A percentile compares a stretch with the other conserved stretches of the same genome.
phyloP scores from a whole-genome alignment of 2,329 filamentous ascomycete species.

The Dothistroma septosporum region DNA sequence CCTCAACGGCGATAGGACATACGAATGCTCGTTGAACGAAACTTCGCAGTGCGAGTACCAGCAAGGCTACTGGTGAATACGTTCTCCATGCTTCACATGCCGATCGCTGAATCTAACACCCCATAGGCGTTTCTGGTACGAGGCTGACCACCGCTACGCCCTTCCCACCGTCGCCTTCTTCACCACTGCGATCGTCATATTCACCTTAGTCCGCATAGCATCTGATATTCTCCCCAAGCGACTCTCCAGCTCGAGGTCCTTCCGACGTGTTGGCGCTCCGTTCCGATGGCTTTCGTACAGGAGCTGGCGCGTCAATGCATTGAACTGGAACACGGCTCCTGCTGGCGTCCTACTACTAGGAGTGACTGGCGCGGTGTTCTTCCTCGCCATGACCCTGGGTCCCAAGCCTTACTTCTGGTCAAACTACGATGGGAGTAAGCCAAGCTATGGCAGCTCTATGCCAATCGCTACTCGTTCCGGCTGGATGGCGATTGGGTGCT shows the following conservation, averaged over 20 bases:
- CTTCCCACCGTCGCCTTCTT: constrained; percentile 53
- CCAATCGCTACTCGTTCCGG: constrained; percentile 52
- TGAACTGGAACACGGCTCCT: constrained; percentile 44
- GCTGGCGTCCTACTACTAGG: constrained; percentile 44
- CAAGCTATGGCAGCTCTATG: constrained; percentile 48
- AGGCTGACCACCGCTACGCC: constrained; percentile 52
- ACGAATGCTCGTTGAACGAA: constrained; percentile 31
- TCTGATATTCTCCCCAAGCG: constrained; percentile 20
- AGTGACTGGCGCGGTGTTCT: constrained; percentile 42
- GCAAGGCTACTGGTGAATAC: constrained; percentile 40
- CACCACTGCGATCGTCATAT: constrained; percentile 46
- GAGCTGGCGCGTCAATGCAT: constrained; percentile 32
- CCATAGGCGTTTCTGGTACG: constrained; percentile 40
- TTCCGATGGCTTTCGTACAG: constrained; percentile 42
- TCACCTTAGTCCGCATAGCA: constrained; percentile 41
- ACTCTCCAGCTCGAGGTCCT: neutral
- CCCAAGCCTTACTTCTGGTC: constrained; percentile 50
- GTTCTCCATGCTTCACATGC: constrained; percentile 24
- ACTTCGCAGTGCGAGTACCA: constrained; percentile 46
- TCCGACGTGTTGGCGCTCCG: constrained; percentile 32
- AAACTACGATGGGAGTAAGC: constrained; percentile 3
- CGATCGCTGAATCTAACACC: constrained; percentile 1
- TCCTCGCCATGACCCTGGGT: constrained; percentile 38
- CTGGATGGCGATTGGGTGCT: constrained; percentile 49
- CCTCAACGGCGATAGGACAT: constrained; percentile 37